Conservation (phyloP, 1,284 basidiomycete species). For the Apiotrichum veenhuisii region DNA sequence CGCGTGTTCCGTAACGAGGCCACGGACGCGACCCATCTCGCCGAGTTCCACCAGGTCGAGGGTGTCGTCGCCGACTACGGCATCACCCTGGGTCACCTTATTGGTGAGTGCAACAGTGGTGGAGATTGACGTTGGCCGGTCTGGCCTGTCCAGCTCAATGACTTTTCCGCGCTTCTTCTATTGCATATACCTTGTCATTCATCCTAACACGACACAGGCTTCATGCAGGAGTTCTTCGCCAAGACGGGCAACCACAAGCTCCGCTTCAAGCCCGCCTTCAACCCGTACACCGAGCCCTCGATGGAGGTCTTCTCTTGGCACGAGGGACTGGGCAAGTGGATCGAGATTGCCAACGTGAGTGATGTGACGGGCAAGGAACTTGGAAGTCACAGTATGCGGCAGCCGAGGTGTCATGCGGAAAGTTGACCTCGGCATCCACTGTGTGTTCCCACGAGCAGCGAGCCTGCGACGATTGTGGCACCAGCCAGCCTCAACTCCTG, state of each 20-base stretch:
- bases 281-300: slow-evolving; percentile 95
- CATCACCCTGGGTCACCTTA: slow-evolving; percentile 93
- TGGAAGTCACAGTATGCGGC: too few species aligned
- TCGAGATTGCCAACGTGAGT: slow-evolving; percentile 65
- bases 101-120: slow-evolving; percentile 60
- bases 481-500: too few species aligned
- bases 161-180: too few species aligned
- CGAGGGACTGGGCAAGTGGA: slow-evolving; percentile 89
- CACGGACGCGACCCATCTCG: slow-evolving; percentile 97
- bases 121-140: too few species aligned
- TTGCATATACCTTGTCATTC: too few species aligned
- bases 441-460: too few species aligned
- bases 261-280: slow-evolving; percentile 79
- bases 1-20: slow-evolving; percentile 99
- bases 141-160: too few species aligned
- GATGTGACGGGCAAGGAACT: too few species aligned
- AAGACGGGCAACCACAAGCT: slow-evolving; percentile 95
- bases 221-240: slow-evolving; percentile 96
- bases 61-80: slow-evolving; percentile 95
- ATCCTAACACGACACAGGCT: slow-evolving; percentile 57
- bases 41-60: slow-evolving; percentile 99
- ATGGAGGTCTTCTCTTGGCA: slow-evolving; percentile 99
- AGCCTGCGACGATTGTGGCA: too few species aligned
- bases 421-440: too few species aligned
- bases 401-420: too few species aligned